These are phyloP conservation scores for Halophytophthora polymorphica DNA, from an alignment of 352 stramenopile genomes.

Conservation along the genomic window DNA sequence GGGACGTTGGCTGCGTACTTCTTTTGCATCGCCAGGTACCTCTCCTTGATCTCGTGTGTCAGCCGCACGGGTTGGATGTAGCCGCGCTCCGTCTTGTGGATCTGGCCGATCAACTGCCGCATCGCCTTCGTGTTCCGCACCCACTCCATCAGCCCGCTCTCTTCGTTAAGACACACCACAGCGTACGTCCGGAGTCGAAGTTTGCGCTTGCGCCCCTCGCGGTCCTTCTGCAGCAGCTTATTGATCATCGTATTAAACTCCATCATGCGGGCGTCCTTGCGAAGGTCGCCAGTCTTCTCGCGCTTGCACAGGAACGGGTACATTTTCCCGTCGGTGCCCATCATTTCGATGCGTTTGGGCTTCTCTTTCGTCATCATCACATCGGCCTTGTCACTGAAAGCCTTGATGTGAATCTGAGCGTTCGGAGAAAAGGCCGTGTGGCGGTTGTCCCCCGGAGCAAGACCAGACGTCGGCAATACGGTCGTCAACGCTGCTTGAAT, in stretches of 20 bases:
- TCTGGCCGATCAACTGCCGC: constrained; percentile 83
- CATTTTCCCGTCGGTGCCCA: constrained; percentile 63
- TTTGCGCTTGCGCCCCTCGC: constrained; percentile 87
- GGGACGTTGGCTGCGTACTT: constrained; percentile 80
- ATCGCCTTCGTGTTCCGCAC: constrained; percentile 97
- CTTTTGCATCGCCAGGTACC: constrained; percentile 88
- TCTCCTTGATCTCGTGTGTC: constrained; percentile 80
- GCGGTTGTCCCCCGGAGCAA: constrained; percentile 46
- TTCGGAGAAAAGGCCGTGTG: constrained; percentile 63
- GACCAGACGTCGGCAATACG: constrained; percentile 59
- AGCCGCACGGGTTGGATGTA: constrained; percentile 79
- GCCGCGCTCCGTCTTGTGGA: constrained; percentile 84
- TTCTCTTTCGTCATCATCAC: constrained; percentile 99
- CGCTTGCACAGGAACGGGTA: constrained; percentile 95
- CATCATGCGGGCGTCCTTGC: constrained; percentile 99
- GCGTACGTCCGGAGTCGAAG: constrained; percentile 97
- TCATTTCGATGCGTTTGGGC: constrained; percentile 96
- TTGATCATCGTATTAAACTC: constrained; percentile 99
- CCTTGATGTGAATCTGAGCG: constrained; percentile 83
- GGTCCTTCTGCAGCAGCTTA: constrained; percentile 93
- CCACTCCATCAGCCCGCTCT: constrained; percentile 99
- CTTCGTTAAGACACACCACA: constrained; percentile 99
- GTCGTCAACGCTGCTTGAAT: constrained; percentile 75
- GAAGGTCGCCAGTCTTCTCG: constrained; percentile 98
- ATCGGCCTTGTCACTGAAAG: constrained; percentile 89